A percentile compares a stretch with the other conserved stretches of the same genome.
Conservation (phyloP, 345 rosid genomes). For the Carallia brachiata region DNA sequence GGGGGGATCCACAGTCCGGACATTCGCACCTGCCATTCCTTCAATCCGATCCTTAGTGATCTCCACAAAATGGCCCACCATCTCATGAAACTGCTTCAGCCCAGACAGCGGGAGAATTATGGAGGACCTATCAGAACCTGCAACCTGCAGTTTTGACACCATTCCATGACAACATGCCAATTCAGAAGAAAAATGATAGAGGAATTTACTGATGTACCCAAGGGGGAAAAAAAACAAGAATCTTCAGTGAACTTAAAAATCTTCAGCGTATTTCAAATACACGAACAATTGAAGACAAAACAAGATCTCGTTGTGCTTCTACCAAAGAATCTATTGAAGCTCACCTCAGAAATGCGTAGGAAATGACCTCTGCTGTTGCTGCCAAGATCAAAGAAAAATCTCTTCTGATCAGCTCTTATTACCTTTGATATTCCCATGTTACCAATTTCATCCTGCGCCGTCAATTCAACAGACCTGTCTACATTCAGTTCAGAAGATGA, state of each 20-base stretch:
- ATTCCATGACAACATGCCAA: background rate
- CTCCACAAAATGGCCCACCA: slow-evolving; percentile 92
- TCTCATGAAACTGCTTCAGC: slow-evolving; percentile 89
- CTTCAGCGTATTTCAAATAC: background rate
- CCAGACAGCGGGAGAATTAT: slow-evolving; percentile 94
- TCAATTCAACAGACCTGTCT: slow-evolving; percentile 67
- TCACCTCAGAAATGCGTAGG: slow-evolving; percentile 93
- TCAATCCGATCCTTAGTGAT: slow-evolving; percentile 88
- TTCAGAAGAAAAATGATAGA: slow-evolving; percentile 1
- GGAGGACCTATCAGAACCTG: slow-evolving; percentile 90
- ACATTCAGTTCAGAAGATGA: slow-evolving; percentile 64
- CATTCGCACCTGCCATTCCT: slow-evolving; percentile 82
- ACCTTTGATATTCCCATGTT: slow-evolving; percentile 67
- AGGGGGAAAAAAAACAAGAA: too few relatives aligned
- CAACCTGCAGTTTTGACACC: slow-evolving; percentile 58
- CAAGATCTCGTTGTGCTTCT: background rate
- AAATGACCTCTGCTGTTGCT: slow-evolving; percentile 94
- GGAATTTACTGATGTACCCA: too few relatives aligned
- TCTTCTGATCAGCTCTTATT: slow-evolving; percentile 89
- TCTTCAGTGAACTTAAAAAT: too few relatives aligned
- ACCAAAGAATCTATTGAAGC: slow-evolving; percentile 3
- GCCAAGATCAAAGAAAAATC: slow-evolving; percentile 94
- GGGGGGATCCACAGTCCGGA: slow-evolving; percentile 86
- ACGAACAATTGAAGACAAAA: background rate
- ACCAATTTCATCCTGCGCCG: slow-evolving; percentile 69